These are phyloP conservation scores for Triangularia verruculosa DNA, from an alignment of 2,329 filamentous ascomycete genomes.

Conservation along the genomic window DNA sequence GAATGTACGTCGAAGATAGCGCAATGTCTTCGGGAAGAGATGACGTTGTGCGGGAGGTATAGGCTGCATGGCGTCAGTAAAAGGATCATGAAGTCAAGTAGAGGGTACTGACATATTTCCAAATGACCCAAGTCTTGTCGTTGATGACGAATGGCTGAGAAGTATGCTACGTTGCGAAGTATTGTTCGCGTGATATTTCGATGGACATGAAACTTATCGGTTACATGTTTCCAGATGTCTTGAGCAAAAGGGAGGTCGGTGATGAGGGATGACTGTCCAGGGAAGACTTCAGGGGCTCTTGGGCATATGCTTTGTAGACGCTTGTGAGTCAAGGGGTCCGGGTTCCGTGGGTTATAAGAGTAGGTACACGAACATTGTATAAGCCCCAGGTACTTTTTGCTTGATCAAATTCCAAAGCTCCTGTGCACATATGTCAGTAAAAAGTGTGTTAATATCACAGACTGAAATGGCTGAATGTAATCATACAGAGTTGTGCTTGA, in stretches of 20 bases:
- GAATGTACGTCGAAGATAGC: conserved; percentile 7
- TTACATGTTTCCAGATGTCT: conserved; percentile 1
- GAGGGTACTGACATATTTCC: conserved; percentile 2
- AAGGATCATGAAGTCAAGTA: neutral
- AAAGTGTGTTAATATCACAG: neutral
- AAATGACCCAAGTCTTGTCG: neutral
- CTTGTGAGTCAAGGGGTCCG: neutral
- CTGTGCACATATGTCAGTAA: neutral
- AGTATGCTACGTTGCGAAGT: conserved; percentile 7
- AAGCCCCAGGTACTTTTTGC: neutral
- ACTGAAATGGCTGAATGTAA: neutral
- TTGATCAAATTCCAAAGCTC: neutral
- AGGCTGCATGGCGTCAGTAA: neutral
- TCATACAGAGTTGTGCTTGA: neutral
- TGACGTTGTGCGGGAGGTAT: conserved; percentile 4
- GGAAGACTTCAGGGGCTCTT: conserved; percentile 14
- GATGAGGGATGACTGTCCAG: conserved; percentile 3
- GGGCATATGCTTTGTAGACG: conserved; percentile 4
- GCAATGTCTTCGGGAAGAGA: conserved; percentile 10
- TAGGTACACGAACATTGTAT: neutral
- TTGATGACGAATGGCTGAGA: conserved; percentile 7
- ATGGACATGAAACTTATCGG: conserved; percentile 7
- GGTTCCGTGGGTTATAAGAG: no score
- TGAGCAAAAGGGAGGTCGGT: conserved; percentile 8
- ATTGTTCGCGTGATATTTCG: conserved; percentile 14